Evolutionary conservation across 495 filamentous ascomycete species (phyloP).

Genomic region (Pyrenula aspistea): DNA sequence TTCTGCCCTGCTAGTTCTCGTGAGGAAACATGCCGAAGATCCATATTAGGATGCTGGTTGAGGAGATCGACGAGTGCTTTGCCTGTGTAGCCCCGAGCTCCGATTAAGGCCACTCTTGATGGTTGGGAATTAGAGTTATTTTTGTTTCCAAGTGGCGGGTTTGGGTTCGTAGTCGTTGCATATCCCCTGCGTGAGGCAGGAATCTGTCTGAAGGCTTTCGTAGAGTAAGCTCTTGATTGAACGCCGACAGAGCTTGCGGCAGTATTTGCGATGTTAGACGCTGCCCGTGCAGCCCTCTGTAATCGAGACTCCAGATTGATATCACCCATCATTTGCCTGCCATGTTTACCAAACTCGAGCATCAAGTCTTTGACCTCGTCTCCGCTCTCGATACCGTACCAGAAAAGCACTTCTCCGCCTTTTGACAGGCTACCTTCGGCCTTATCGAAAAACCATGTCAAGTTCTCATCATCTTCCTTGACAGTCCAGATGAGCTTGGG

Average conservation of each 20-base stretch:
- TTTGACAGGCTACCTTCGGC: conserved; percentile 81
- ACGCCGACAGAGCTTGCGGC: conserved; percentile 27
- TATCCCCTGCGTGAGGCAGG: conserved; percentile 11
- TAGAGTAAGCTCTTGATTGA: conserved; percentile 56
- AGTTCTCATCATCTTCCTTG: conserved; percentile 89
- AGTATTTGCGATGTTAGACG: conserved; percentile 41
- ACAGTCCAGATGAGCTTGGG: conserved; percentile 94
- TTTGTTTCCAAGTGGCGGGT: conserved; percentile 89
- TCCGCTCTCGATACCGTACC: conserved; percentile 83
- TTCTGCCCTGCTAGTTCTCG: conserved; percentile 86
- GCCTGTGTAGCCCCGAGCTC: conserved; percentile 91
- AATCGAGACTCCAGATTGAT: conserved; percentile 80
- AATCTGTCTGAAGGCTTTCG: conserved; percentile 13
- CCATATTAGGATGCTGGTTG: conserved; percentile 86
- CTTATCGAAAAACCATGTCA: conserved; percentile 98
- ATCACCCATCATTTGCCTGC: conserved; percentile 79
- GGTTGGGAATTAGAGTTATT: conserved; percentile 76
- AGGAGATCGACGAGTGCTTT: conserved; percentile 85
- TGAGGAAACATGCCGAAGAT: conserved; percentile 86
- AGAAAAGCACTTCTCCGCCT: conserved; percentile 86
- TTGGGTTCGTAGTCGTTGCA: conserved; percentile 76
- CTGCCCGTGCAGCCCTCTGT: conserved; percentile 60
- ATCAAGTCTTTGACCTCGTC: conserved; percentile 80
- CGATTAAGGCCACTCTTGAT: conserved; percentile 81
- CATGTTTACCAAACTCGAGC: conserved; percentile 73